Percentiles rank a stretch among this genome's conserved stretches.
These are phyloP conservation scores for Aspergillus sp. DNA, from an alignment of 2,329 filamentous ascomycete species.

Conservation along the genomic window DNA sequence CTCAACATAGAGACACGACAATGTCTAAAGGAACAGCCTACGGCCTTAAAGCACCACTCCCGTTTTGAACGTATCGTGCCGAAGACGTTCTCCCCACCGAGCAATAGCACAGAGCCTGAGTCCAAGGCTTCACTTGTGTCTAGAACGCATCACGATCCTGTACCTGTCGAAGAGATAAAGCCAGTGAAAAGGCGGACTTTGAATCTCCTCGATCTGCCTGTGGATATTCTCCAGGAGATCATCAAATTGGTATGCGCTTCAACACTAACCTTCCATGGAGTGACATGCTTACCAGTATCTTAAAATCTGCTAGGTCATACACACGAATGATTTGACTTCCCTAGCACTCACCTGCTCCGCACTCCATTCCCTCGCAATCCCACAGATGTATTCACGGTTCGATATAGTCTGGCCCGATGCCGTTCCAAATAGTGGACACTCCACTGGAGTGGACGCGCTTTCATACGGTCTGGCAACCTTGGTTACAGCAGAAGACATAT, in stretches of 20 bases:
- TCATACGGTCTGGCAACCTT: constrained; percentile 82
- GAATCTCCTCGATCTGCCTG: constrained; percentile 72
- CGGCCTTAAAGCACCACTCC: not conserved
- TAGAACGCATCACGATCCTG: constrained; percentile 3
- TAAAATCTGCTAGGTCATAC: constrained; percentile 63
- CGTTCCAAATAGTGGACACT: constrained; percentile 64
- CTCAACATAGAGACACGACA: not conserved
- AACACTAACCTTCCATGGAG: no score
- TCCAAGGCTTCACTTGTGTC: not conserved
- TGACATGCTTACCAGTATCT: not conserved
- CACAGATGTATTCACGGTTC: constrained; percentile 81
- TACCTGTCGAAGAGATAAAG: not conserved
- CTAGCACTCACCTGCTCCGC: constrained; percentile 78
- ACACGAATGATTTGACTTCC: constrained; percentile 80
- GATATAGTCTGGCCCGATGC: constrained; percentile 88
- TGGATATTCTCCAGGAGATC: constrained; percentile 78
- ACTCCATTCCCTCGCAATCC: constrained; percentile 74
- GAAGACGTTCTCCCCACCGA: not conserved
- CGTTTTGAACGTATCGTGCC: not conserved
- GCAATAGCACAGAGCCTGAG: not conserved
- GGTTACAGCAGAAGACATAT: constrained; percentile 71
- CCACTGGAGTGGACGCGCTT: constrained; percentile 77
- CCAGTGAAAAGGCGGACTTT: constrained; percentile 56
- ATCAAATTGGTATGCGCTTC: constrained; percentile 69
- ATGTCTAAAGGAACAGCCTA: constrained; percentile 18